Percentiles rank a stretch among this genome's conserved stretches.
phyloP scores from a whole-genome alignment of 2,329 filamentous ascomycete species.

The Juglanconis juglandina region DNA sequence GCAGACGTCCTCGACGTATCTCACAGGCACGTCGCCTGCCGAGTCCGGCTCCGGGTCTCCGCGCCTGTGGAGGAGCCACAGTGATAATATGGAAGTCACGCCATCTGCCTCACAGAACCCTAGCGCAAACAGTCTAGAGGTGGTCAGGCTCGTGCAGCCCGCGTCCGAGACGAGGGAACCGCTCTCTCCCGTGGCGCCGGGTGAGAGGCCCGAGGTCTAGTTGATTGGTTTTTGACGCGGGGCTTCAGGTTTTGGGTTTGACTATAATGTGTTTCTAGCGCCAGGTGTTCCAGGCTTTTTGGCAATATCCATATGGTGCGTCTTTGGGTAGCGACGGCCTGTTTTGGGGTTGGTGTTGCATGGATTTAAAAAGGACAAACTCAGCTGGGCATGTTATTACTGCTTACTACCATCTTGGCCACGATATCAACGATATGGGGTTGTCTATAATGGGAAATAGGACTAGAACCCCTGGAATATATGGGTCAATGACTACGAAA shows the following conservation, averaged over 20 bases:
- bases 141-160: neutral
- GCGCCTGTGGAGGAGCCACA: slow-evolving; percentile 15
- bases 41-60: slow-evolving; percentile 6
- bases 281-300: slow-evolving; percentile 8
- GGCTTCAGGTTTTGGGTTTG: neutral
- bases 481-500: neutral
- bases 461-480: neutral
- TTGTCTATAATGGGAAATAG: neutral
- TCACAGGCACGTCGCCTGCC: slow-evolving; percentile 1
- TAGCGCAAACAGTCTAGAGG: neutral
- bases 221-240: neutral
- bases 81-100: neutral
- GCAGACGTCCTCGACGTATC: slow-evolving; percentile 3
- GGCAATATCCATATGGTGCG: neutral
- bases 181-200: neutral
- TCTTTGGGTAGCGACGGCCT: neutral
- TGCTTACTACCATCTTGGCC: neutral
- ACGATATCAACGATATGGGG: neutral
- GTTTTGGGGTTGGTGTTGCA: neutral
- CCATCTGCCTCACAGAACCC: slow-evolving; percentile 1
- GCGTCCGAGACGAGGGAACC: neutral
- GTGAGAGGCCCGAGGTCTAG: neutral
- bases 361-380: neutral
- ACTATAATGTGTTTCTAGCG: slow-evolving; percentile 2
- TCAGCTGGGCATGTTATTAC: neutral